Evolutionary conservation across 768 basidiomycete genomes (phyloP).

Genomic region (Lyophyllum semitale): DNA sequence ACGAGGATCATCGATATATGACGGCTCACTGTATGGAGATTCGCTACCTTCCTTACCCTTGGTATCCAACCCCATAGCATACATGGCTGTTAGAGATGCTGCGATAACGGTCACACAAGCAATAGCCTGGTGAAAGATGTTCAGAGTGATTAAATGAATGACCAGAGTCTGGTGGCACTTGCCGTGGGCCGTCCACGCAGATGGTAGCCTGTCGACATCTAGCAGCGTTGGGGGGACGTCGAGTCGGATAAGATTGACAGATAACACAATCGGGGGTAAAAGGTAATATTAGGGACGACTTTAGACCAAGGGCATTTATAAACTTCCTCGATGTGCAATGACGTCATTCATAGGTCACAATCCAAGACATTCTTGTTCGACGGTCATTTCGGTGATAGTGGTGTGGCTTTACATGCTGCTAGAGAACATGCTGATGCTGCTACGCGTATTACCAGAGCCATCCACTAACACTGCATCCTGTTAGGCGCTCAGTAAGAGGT

Average conservation of each 20-base stretch:
- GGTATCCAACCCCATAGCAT: slow-evolving; percentile 29
- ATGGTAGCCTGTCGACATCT: not conserved
- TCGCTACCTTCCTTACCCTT: slow-evolving; percentile 33
- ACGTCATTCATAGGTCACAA: slow-evolving; percentile 3
- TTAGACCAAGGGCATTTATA: no score
- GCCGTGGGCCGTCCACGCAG: slow-evolving; percentile 22
- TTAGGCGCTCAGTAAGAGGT: not conserved
- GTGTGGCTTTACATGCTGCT: slow-evolving; percentile 28
- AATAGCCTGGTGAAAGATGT: slow-evolving; percentile 24
- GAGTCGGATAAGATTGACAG: no score
- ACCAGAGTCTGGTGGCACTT: not conserved
- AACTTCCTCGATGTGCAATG: not conserved
- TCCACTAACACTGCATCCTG: slow-evolving; percentile 55
- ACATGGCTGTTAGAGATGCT: slow-evolving; percentile 33
- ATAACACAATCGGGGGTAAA: no score
- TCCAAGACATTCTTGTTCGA: not conserved
- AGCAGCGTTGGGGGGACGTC: no score
- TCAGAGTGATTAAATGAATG: not conserved
- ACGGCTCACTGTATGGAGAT: slow-evolving; percentile 33
- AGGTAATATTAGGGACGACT: no score
- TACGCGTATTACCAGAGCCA: slow-evolving; percentile 43
- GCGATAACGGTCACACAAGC: slow-evolving; percentile 28
- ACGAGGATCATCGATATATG: not conserved
- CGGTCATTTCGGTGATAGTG: not conserved
- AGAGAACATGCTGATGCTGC: slow-evolving; percentile 41